Evolutionary conservation across 805 yeast genomes (phyloP).

Genomic region (Candida ortonii): DNA sequence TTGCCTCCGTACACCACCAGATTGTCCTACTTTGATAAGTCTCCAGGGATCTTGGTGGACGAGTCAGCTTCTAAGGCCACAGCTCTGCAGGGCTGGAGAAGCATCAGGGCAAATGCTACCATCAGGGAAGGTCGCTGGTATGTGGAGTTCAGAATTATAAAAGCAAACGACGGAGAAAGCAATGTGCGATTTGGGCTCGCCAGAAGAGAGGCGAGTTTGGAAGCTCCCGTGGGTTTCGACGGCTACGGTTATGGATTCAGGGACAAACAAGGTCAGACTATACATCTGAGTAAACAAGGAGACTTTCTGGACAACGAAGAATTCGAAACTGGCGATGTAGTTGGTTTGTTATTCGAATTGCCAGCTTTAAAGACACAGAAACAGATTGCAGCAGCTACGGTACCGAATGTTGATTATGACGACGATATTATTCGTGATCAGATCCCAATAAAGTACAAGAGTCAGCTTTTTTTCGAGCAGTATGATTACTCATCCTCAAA

Average conservation of each 20-base stretch:
- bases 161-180: constrained; percentile 25
- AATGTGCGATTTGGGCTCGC: constrained; percentile 81
- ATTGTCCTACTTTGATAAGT: constrained; percentile 65
- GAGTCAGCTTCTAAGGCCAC: constrained; percentile 45
- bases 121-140: constrained; percentile 77
- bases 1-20: constrained; percentile 61
- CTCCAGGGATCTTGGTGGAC: constrained; percentile 50
- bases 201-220: constrained; percentile 82
- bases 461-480: constrained; percentile 76
- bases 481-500: constrained; percentile 72
- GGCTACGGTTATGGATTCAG: constrained; percentile 91
- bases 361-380: constrained; percentile 54
- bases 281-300: constrained; percentile 70
- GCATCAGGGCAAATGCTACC: constrained; percentile 69
- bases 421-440: constrained; percentile 70
- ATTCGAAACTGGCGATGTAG: constrained; percentile 71
- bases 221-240: constrained; percentile 95
- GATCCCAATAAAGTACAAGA: constrained; percentile 80
- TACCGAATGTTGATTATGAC: constrained; percentile 13
- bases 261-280: constrained; percentile 69
- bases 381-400: constrained; percentile 34
- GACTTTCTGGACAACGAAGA: constrained; percentile 48
- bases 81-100: constrained; percentile 74
- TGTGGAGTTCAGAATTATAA: constrained; percentile 64
- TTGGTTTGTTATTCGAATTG: constrained; percentile 72